Evolutionary conservation across 192 early-diverging fungal species (phyloP).

Genomic region (Irineochytrium annulatum): DNA sequence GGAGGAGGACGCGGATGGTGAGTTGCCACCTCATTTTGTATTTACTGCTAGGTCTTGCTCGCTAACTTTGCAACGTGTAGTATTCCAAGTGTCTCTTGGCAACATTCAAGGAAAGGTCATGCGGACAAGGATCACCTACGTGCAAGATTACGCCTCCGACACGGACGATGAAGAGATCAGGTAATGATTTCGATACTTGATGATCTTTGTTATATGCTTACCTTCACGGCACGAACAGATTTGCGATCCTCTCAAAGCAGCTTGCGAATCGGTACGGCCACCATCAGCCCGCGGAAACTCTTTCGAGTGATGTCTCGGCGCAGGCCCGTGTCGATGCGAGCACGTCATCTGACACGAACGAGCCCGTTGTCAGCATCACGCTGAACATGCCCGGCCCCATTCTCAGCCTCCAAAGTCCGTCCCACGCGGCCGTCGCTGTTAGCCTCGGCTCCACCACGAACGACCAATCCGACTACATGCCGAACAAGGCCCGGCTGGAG

Average conservation of each 20-base stretch:
- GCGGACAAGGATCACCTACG: conserved; percentile 41
- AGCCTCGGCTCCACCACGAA: conserved; percentile 16
- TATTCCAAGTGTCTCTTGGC: conserved; percentile 48
- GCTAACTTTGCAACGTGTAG: conserved; percentile 15
- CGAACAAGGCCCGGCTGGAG: conserved; percentile 5
- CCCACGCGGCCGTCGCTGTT: conserved; percentile 30
- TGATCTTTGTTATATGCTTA: no score
- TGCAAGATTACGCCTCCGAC: conserved; percentile 45
- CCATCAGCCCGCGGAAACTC: neutral
- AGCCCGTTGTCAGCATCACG: conserved; percentile 18
- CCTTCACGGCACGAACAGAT: no score
- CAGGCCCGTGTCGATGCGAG: no score
- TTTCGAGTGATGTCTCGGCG: conserved; percentile 2
- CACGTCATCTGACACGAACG: no score
- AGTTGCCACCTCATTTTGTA: neutral
- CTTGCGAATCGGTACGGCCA: conserved; percentile 39
- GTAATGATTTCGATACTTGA: no score
- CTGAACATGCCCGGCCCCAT: conserved; percentile 27
- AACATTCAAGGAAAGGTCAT: conserved; percentile 38
- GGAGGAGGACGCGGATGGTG: conserved; percentile 17
- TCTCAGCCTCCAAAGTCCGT: conserved; percentile 38
- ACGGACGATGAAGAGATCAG: conserved; percentile 40
- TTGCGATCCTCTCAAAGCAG: conserved; percentile 36
- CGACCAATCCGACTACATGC: conserved; percentile 14
- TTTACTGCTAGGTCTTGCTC: neutral